Conservation (phyloP, 495 filamentous ascomycete genomes). For the Penicillium fimorum region DNA sequence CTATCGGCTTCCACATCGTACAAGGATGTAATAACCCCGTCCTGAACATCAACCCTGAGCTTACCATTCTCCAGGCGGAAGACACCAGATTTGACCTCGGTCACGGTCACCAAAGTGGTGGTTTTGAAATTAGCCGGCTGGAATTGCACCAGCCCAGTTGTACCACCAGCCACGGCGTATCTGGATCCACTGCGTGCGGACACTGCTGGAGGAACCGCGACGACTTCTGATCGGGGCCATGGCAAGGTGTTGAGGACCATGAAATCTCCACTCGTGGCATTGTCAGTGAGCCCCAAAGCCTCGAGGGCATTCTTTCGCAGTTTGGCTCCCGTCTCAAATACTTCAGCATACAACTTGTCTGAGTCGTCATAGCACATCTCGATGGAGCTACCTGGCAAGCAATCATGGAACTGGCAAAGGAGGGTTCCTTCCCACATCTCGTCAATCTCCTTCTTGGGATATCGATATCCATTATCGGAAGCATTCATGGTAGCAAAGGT, state of each 20-base stretch:
- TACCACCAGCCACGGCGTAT: constrained; percentile 49
- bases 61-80: constrained; percentile 78
- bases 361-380: constrained; percentile 97
- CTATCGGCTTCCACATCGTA: constrained; percentile 67
- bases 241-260: constrained; percentile 77
- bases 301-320: constrained; percentile 67
- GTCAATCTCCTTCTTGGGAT: constrained; percentile 89
- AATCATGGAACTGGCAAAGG: constrained; percentile 96
- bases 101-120: constrained; percentile 55
- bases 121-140: constrained; percentile 46
- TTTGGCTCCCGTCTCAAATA: constrained; percentile 74
- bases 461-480: constrained; percentile 61
- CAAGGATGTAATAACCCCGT: constrained; percentile 78
- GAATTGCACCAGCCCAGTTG: constrained; percentile 49
- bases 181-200: constrained; percentile 30
- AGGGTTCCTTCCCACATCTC: constrained; percentile 87
- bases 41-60: constrained; percentile 66
- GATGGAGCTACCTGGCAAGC: constrained; percentile 90
- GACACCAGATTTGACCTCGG: constrained; percentile 62
- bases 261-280: constrained; percentile 33
- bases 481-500: constrained; percentile 75
- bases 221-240: constrained; percentile 73
- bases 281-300: constrained; percentile 58
- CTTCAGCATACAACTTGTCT: constrained; percentile 75
- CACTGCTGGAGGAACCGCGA: constrained; percentile 52